Evolutionary conservation across 305 asterid genomes (phyloP), one percentile per base, ranked within the genome.

Genomic region (Solanum hybrid): DNA sequence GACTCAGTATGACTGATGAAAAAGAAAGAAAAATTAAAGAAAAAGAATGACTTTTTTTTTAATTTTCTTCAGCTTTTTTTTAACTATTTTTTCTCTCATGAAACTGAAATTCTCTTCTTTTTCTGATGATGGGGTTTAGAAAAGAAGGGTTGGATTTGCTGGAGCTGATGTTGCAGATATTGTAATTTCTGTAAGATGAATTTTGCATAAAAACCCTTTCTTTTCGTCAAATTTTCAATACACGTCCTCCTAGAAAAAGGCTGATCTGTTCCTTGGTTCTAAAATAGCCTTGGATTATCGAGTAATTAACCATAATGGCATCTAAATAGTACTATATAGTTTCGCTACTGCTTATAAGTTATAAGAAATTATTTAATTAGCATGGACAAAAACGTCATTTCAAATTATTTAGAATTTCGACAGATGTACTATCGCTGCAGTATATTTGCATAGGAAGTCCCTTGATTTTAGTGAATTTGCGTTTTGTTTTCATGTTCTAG

Each of bases 131-230:
- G 73, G 73, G 71, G 18, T 82, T 82, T 42, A 51, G 24, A 29
- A 83, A 42, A 46, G 29, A 31, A 57, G 73, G 87, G 67, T 84
- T 84, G 75, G 74, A 84, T 84, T 84, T 84, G 90, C 78, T 77
- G 75, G 74, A 35, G 88, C 64, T 89, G 87, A 67, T 89, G 91
- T 85, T 64, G 88, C 64, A 90, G 91, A 91, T 90, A 85, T 85
- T 84, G 82, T 80, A 89, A 79, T 89, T 73, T 74, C 71, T 36
- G 42, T 67, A 71, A 16, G 69, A 14, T 29, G n/a, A 73, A 39
- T 6, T 77, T 91, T 84, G 76, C 88, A 18, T 0, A 11, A n/a
- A 33, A 71, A 77, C 74, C 92, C 91, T 51, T 29, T 2, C 31
- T 28, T 86, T 10, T 37, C 26, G 6, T 86, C 71, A 2, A 90